Evolutionary conservation across 345 rosid species (phyloP).

Genomic region (Firmiana major): DNA sequence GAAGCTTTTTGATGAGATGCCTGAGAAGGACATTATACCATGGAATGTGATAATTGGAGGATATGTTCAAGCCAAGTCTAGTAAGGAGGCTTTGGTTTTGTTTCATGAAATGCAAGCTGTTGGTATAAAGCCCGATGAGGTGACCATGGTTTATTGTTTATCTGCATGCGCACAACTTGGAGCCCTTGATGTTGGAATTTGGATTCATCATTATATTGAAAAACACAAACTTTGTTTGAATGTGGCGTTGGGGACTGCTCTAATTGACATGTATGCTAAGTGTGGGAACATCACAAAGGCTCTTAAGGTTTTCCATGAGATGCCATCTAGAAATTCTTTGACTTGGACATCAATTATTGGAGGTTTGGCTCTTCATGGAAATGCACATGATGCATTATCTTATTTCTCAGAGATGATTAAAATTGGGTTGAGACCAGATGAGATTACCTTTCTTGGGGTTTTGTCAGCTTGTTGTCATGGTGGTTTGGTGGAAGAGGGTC

Average conservation of each 20-base stretch:
- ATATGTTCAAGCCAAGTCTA: slow-evolving; percentile 52
- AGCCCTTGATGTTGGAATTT: slow-evolving; percentile 37
- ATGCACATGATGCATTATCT: slow-evolving; percentile 52
- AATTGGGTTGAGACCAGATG: slow-evolving; percentile 66
- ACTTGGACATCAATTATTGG: slow-evolving; percentile 76
- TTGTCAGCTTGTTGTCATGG: slow-evolving; percentile 87
- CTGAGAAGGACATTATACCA: slow-evolving; percentile 65
- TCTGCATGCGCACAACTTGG: slow-evolving; percentile 88
- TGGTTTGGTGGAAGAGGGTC: slow-evolving; percentile 75
- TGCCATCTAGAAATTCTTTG: slow-evolving; percentile 61
- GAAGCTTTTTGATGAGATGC: slow-evolving; percentile 55
- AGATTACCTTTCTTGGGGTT: slow-evolving; percentile 71
- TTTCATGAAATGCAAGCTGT: slow-evolving; percentile 75
- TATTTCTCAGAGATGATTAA: slow-evolving; percentile 66
- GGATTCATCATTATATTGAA: slow-evolving; percentile 72
- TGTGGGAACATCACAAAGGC: slow-evolving; percentile 77
- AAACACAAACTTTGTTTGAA: slow-evolving; percentile 46
- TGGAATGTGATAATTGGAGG: slow-evolving; percentile 91
- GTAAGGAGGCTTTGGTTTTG: slow-evolving; percentile 67
- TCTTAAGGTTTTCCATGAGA: slow-evolving; percentile 56
- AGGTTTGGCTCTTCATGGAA: slow-evolving; percentile 76
- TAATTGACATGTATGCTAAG: slow-evolving; percentile 84
- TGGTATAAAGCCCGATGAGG: slow-evolving; percentile 48
- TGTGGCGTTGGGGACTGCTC: slow-evolving; percentile 69
- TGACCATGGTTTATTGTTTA: slow-evolving; percentile 80